Percentiles rank a stretch among this genome's conserved stretches.
phyloP scores from a whole-genome alignment of 2,329 filamentous ascomycete genomes.

The Ambrosiella cleistominuta region DNA sequence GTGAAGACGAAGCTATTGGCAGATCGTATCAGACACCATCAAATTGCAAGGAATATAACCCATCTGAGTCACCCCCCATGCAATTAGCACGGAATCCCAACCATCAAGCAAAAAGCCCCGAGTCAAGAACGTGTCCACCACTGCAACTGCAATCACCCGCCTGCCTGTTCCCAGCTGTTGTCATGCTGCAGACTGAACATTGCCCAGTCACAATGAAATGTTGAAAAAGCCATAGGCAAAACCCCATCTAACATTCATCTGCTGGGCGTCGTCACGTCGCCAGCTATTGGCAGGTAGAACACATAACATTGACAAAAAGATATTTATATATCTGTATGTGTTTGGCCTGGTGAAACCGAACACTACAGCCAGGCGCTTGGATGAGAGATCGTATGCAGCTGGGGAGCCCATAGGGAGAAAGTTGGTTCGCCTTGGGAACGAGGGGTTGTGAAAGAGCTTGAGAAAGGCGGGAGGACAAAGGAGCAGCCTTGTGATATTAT shows the following conservation, averaged over 20 bases:
- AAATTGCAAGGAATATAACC: too few species aligned
- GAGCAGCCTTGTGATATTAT: too few species aligned
- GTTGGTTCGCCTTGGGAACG: neutral
- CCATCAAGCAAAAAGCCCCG: neutral
- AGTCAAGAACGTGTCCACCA: neutral
- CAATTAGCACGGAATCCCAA: neutral
- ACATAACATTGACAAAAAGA: too few species aligned
- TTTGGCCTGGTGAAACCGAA: neutral
- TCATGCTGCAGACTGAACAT: neutral
- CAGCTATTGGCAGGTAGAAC: neutral
- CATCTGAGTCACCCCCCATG: too few species aligned
- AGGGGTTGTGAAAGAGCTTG: neutral
- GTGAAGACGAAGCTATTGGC: too few species aligned
- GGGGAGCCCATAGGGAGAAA: neutral
- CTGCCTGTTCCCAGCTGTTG: neutral
- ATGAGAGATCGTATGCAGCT: neutral
- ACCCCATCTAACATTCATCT: neutral
- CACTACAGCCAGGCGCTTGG: neutral
- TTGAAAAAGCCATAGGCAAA: neutral
- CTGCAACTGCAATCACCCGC: neutral
- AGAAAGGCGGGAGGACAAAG: too few species aligned
- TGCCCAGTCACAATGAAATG: neutral
- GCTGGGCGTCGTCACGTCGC: neutral
- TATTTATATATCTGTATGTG: too few species aligned
- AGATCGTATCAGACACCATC: too few species aligned